Percentiles rank a stretch among this genome's conserved stretches.
Evolutionary conservation across 1,284 basidiomycete genomes (phyloP).

Genomic region (Cutaneotrichosporon mucoides): DNA sequence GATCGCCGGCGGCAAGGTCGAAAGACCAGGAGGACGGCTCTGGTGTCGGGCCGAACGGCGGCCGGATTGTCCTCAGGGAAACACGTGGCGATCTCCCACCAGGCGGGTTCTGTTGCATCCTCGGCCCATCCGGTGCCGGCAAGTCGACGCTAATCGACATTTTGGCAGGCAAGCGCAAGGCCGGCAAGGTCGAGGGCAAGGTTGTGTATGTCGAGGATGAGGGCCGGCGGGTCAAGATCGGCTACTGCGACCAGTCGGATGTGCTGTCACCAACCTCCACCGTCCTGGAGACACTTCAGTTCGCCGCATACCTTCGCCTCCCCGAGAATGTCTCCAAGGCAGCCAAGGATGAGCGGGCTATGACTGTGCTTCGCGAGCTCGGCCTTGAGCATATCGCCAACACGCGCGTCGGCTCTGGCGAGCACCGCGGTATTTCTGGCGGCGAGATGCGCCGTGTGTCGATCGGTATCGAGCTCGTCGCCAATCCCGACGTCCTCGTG

Average conservation of each 20-base stretch:
- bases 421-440: constrained; percentile 62
- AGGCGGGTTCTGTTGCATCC: constrained; percentile 78
- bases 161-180: constrained; percentile 69
- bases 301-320: constrained; percentile 75
- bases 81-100: constrained; percentile 66
- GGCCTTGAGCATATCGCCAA: constrained; percentile 68
- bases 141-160: constrained; percentile 83
- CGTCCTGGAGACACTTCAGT: constrained; percentile 74
- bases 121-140: constrained; percentile 81
- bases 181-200: constrained; percentile 53
- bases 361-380: constrained; percentile 66
- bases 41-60: constrained; percentile 41
- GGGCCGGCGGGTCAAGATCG: constrained; percentile 52
- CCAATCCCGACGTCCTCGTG: constrained; percentile 59
- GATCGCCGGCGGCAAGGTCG: not conserved
- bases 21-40: not conserved
- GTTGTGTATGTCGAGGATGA: constrained; percentile 54
- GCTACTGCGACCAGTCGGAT: constrained; percentile 79
- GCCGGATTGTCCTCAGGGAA: constrained; percentile 67
- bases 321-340: constrained; percentile 69
- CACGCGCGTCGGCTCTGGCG: constrained; percentile 65
- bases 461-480: constrained; percentile 62
- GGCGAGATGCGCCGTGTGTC: constrained; percentile 70
- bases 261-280: constrained; percentile 73
- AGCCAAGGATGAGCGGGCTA: constrained; percentile 64